Evolutionary conservation across 768 basidiomycete species (phyloP), one percentile per base, ranked within the genome.

Genomic region (Austroboletus eburneus): DNA sequence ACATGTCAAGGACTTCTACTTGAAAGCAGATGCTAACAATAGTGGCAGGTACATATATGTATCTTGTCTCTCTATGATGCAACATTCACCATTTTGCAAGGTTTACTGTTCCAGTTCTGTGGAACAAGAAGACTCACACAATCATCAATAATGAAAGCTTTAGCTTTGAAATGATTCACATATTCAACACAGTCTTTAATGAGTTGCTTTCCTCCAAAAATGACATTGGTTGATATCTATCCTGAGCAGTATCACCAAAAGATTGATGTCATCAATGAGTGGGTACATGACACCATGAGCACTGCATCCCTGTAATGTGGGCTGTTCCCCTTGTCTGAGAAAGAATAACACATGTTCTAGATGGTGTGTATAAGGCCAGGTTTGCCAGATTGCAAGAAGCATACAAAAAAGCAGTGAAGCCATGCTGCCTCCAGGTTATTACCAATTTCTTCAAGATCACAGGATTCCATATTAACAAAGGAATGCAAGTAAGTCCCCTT

Each of bases 121-220:
- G 91, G 90, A 95, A 98, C 70, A 94, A 83, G 72, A 89, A 94
- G 65, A 70, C 63, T 35, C 70, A 84, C 37, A 87, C 85, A 32
- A 87, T 97, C 55, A 95, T 99, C 48, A 97, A 92, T 72, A 98
- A 97, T 64, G 95, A 99, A 63, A n/a, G n/a, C n/a, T n/a, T n/a
- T n/a, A 86, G 83, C 54, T 83, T 87, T 3, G 95, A 98, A 69
- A 93, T 98, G 61, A 91, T 98, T 59, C 84, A 96, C 46, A 87
- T 95, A 7, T 79, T 98, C 70, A 97, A 99, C 68, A 75, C 76
- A 7, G 84, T 77, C 2, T 94, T 95, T 72, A 83, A 96, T 62
- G 72, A 83, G 18, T 56, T 85, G 17, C 48, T n/a, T 96, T 7
- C 75, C 87, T 3, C 64, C 72, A 1, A 84, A 87, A 5, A 79